A percentile compares a stretch with the other conserved stretches of the same genome.
phyloP scores from a whole-genome alignment of 805 yeast genomes.

The Yueomyces sinensis region DNA sequence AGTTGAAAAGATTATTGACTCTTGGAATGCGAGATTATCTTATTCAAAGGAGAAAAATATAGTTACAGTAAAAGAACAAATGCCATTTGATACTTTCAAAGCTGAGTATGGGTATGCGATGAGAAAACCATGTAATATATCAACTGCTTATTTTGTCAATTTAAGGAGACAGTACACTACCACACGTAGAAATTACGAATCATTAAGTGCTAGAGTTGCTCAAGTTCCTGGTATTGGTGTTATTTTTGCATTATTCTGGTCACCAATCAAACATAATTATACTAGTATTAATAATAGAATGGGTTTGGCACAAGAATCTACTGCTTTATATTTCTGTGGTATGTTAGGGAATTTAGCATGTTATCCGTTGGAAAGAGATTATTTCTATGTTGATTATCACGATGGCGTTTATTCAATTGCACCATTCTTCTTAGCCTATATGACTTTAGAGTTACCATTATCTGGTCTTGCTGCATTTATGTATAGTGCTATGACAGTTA shows the following conservation, averaged over 20 bases:
- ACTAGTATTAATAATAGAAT: conserved; percentile 51
- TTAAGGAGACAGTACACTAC: conserved; percentile 25
- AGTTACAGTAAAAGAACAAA: neutral
- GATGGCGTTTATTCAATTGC: conserved; percentile 57
- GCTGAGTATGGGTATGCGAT: conserved; percentile 10
- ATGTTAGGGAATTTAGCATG: conserved; percentile 65
- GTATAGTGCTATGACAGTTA: conserved; percentile 48
- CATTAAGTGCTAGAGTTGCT: conserved; percentile 47
- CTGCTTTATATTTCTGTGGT: conserved; percentile 66
- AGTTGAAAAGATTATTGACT: conserved; percentile 26
- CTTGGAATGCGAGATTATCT: conserved; percentile 24
- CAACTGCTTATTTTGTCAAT: conserved; percentile 26
- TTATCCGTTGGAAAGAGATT: conserved; percentile 60
- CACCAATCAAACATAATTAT: conserved; percentile 36
- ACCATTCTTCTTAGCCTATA: conserved; percentile 39
- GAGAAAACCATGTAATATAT: conserved; percentile 10
- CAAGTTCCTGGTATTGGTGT: conserved; percentile 55
- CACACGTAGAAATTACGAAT: conserved; percentile 40
- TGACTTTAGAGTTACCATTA: conserved; percentile 22
- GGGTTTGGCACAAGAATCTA: conserved; percentile 63
- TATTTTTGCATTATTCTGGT: conserved; percentile 53
- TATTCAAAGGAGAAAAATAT: neutral
- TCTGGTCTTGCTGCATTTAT: conserved; percentile 33
- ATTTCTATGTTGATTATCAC: conserved; percentile 65
- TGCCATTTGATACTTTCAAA: conserved; percentile 4